phyloP scores from a whole-genome alignment of 768 basidiomycete genomes.

The Xerocomellus chrysenteron region DNA sequence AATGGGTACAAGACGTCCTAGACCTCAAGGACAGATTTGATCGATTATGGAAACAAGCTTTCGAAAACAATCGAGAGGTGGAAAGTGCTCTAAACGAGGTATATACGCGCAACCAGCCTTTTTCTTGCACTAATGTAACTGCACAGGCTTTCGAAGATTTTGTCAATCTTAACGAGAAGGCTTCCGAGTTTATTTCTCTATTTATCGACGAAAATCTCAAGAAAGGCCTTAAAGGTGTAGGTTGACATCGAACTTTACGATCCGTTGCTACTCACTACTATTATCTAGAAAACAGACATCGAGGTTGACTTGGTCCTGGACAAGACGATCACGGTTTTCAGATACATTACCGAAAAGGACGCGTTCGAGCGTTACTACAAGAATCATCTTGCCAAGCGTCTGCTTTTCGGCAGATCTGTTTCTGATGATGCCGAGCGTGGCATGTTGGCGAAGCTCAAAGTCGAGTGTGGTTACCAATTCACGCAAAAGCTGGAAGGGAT shows the following conservation, averaged over 20 bases:
- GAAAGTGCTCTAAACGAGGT: constrained; percentile 88
- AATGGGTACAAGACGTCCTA: constrained; percentile 92
- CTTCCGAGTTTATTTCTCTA: constrained; percentile 92
- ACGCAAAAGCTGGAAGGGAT: constrained; percentile 98
- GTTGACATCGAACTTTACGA: constrained; percentile 28
- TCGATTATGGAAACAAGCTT: constrained; percentile 64
- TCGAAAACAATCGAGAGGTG: constrained; percentile 69
- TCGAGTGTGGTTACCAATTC: constrained; percentile 95
- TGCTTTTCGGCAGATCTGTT: constrained; percentile 81
- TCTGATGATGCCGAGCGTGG: constrained; percentile 98
- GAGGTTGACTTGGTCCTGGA: constrained; percentile 90
- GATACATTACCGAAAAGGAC: constrained; percentile 93
- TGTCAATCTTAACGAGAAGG: constrained; percentile 82
- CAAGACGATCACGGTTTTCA: constrained; percentile 95
- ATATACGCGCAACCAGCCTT: constrained; percentile 11
- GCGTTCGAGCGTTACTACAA: constrained; percentile 99
- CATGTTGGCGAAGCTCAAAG: constrained; percentile 95
- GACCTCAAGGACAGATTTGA: constrained; percentile 93
- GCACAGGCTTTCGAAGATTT: constrained; percentile 87
- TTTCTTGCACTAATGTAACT: constrained; percentile 1
- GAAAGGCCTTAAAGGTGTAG: constrained; percentile 90
- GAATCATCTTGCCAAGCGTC: constrained; percentile 88
- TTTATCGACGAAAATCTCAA: constrained; percentile 97
- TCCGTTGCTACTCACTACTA: neutral
- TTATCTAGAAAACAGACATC: constrained; percentile 81